phyloP scores from a whole-genome alignment of 2,329 filamentous ascomycete genomes.

The Calonectria henricotiae region DNA sequence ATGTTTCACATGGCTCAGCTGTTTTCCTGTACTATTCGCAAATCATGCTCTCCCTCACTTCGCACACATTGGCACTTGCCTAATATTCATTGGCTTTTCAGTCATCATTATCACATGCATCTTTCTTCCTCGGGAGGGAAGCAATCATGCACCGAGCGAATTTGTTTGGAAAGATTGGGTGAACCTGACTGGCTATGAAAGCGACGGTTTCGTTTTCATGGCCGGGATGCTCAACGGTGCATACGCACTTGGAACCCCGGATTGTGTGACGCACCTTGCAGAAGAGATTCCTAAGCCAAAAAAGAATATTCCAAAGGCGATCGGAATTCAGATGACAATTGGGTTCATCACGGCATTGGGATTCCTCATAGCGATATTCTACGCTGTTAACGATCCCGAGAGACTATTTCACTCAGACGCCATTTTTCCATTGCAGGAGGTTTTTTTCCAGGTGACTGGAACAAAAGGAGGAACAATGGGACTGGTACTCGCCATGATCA shows the following conservation, averaged over 20 bases:
- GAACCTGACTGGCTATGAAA: constrained; percentile 59
- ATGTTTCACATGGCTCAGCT: constrained; percentile 59
- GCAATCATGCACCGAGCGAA: constrained; percentile 52
- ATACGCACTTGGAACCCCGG: constrained; percentile 77
- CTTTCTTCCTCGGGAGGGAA: constrained; percentile 63
- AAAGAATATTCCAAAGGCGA: constrained; percentile 70
- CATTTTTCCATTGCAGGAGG: constrained; percentile 76
- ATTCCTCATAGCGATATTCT: constrained; percentile 71
- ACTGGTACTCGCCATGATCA: constrained; percentile 62
- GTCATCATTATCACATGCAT: constrained; percentile 71
- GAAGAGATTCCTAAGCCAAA: constrained; percentile 74
- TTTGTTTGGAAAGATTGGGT: constrained; percentile 63
- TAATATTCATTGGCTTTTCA: constrained; percentile 68
- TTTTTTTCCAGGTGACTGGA: constrained; percentile 75
- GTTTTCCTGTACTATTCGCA: constrained; percentile 65
- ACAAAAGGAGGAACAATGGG: constrained; percentile 67
- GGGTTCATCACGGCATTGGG: constrained; percentile 69
- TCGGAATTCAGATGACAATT: constrained; percentile 66
- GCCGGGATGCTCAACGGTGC: constrained; percentile 73
- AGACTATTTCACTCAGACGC: constrained; percentile 61
- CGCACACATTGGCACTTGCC: constrained; percentile 68
- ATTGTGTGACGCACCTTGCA: constrained; percentile 76
- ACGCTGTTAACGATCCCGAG: constrained; percentile 71
- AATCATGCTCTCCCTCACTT: constrained; percentile 69
- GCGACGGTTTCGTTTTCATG: constrained; percentile 60